Conservation (phyloP, 345 rosid genomes). For the Carallia brachiata region DNA sequence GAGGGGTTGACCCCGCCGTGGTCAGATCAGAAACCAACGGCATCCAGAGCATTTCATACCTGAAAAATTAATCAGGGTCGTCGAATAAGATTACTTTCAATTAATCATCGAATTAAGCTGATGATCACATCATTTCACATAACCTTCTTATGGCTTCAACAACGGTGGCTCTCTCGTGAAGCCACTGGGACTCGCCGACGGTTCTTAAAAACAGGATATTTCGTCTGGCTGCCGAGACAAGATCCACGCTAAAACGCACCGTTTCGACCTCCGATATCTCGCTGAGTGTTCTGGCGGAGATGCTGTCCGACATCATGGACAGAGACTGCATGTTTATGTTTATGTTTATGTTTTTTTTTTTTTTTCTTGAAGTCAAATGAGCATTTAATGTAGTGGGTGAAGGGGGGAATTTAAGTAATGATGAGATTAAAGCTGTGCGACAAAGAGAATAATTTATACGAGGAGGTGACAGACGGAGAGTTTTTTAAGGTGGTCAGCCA, state of each 20-base stretch:
- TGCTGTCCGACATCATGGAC: slow-evolving; percentile 23
- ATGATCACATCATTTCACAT: neutral
- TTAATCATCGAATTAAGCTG: no score
- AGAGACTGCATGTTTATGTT: neutral
- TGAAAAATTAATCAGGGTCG: slow-evolving; percentile 17
- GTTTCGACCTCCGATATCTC: slow-evolving; percentile 58
- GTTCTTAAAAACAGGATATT: slow-evolving; percentile 57
- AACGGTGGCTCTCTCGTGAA: slow-evolving; percentile 49
- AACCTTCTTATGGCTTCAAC: slow-evolving; percentile 76
- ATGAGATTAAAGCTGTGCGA: neutral
- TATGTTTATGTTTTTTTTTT: no score
- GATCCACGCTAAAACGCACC: slow-evolving; percentile 51
- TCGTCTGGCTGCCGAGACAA: slow-evolving; percentile 66
- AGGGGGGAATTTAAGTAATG: neutral
- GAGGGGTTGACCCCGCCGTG: slow-evolving; percentile 52
- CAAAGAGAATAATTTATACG: neutral
- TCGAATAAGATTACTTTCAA: slow-evolving; percentile 13
- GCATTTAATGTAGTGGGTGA: neutral
- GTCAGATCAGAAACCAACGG: slow-evolving; percentile 77
- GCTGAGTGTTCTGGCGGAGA: slow-evolving; percentile 51
- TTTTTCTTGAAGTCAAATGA: neutral
- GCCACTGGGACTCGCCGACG: slow-evolving; percentile 61
- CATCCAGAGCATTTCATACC: slow-evolving; percentile 96
- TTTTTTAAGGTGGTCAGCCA: neutral
- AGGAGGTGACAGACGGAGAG: neutral